Evolutionary conservation across 2,329 filamentous ascomycete genomes (phyloP).

Genomic region (Coniochaeta prunicola): DNA sequence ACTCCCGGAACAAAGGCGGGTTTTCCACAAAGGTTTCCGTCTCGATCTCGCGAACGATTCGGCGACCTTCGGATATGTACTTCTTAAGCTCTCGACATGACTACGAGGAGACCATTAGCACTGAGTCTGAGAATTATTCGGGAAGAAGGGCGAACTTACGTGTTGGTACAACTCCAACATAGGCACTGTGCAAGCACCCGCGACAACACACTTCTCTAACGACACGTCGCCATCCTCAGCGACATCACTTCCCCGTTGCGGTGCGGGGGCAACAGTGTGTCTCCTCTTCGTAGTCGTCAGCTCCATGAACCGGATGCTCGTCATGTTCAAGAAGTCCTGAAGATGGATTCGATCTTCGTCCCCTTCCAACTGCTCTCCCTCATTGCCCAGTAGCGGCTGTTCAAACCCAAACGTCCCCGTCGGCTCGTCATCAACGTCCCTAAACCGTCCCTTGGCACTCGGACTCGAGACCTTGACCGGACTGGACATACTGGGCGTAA

Average conservation of each 20-base stretch:
- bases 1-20: conserved; percentile 85
- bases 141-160: conserved; percentile 34
- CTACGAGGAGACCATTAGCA: too few species aligned
- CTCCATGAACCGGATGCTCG: conserved; percentile 97
- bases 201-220: conserved; percentile 75
- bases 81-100: conserved; percentile 93
- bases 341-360: conserved; percentile 64
- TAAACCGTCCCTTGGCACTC: conserved; percentile 53
- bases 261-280: conserved; percentile 64
- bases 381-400: conserved; percentile 31
- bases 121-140: conserved; percentile 1
- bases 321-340: conserved; percentile 90
- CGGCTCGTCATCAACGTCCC: conserved; percentile 40
- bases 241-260: conserved; percentile 32
- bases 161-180: conserved; percentile 95
- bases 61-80: conserved; percentile 88
- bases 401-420: conserved; percentile 35
- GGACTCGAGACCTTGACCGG: conserved; percentile 50
- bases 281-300: conserved; percentile 91
- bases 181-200: conserved; percentile 83
- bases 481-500: conserved; percentile 38
- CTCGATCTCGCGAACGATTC: conserved; percentile 87
- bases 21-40: conserved; percentile 84
- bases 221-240: conserved; percentile 36
- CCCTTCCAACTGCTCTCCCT: conserved; percentile 39